phyloP scores from a whole-genome alignment of 164 flowering plant species.

The Piper betle region DNA sequence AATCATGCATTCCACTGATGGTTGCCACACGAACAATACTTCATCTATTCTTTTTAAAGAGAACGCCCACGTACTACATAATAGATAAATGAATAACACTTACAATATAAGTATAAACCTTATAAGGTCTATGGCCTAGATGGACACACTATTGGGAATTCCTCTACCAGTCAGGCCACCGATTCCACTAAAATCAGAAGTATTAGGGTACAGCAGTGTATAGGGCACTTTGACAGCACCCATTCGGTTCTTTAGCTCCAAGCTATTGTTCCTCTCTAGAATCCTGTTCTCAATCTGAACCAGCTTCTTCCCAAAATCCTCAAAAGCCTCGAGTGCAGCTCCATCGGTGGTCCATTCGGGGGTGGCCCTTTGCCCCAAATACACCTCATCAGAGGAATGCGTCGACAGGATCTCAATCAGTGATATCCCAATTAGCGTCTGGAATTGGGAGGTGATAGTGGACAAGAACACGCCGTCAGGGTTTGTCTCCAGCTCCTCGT shows the following conservation, averaged over 20 bases:
- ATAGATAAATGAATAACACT: neutral
- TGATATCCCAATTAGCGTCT: conserved; percentile 64
- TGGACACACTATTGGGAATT: conserved; percentile 76
- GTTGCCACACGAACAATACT: no score
- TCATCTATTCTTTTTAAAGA: no score
- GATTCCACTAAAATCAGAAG: conserved; percentile 34
- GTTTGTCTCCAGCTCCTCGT: conserved; percentile 41
- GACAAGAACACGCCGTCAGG: conserved; percentile 52
- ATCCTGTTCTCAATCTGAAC: conserved; percentile 43
- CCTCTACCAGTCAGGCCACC: conserved; percentile 73
- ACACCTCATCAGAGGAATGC: conserved; percentile 70
- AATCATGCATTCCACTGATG: no score
- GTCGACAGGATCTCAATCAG: conserved; percentile 63
- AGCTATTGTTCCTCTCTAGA: conserved; percentile 35
- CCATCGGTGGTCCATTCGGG: conserved; percentile 55
- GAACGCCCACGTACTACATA: neutral
- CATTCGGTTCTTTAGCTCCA: conserved; percentile 36
- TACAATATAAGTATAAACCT: no score
- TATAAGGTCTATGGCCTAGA: no score
- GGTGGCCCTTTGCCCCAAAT: conserved; percentile 60
- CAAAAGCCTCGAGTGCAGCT: conserved; percentile 39
- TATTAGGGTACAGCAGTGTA: conserved; percentile 65
- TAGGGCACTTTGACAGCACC: conserved; percentile 76
- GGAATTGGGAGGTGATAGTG: conserved; percentile 66
- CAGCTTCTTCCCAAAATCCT: conserved; percentile 36